Evolutionary conservation across 2,329 filamentous ascomycete species (phyloP).

Genomic region (Penicillium rolfsii): DNA sequence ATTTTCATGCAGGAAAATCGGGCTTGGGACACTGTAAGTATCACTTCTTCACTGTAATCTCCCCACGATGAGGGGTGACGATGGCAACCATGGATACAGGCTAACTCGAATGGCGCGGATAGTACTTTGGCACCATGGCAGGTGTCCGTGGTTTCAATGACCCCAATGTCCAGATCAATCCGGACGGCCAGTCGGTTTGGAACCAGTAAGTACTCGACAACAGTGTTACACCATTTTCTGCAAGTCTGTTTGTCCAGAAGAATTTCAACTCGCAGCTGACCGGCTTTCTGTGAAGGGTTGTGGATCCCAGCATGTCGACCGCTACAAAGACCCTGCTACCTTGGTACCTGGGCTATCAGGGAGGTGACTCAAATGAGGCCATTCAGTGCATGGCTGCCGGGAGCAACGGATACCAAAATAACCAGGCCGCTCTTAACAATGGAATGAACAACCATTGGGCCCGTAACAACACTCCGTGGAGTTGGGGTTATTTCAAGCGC

Average conservation of each 20-base stretch:
- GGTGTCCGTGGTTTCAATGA: slow-evolving; percentile 60
- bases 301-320: slow-evolving; percentile 45
- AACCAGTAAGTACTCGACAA: slow-evolving; percentile 47
- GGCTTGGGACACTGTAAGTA: slow-evolving; percentile 43
- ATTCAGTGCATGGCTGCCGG: slow-evolving; percentile 60
- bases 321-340: slow-evolving; percentile 53
- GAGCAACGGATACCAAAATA: slow-evolving; percentile 56
- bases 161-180: slow-evolving; percentile 58
- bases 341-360: slow-evolving; percentile 60
- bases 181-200: slow-evolving; percentile 51
- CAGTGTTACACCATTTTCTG: background rate
- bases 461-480: slow-evolving; percentile 57
- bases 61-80: background rate
- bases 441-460: slow-evolving; percentile 60
- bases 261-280: background rate
- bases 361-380: slow-evolving; percentile 54
- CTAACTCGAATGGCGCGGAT: slow-evolving; percentile 20
- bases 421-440: slow-evolving; percentile 57
- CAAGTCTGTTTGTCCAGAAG: background rate
- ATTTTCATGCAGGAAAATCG: slow-evolving; percentile 61
- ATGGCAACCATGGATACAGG: background rate
- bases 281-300: slow-evolving; percentile 33
- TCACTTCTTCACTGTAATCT: background rate
- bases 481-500: slow-evolving; percentile 57
- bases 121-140: slow-evolving; percentile 61